These are phyloP conservation scores for Kwoniella shandongensis DNA, from an alignment of 768 basidiomycete genomes.

Conservation along the genomic window DNA sequence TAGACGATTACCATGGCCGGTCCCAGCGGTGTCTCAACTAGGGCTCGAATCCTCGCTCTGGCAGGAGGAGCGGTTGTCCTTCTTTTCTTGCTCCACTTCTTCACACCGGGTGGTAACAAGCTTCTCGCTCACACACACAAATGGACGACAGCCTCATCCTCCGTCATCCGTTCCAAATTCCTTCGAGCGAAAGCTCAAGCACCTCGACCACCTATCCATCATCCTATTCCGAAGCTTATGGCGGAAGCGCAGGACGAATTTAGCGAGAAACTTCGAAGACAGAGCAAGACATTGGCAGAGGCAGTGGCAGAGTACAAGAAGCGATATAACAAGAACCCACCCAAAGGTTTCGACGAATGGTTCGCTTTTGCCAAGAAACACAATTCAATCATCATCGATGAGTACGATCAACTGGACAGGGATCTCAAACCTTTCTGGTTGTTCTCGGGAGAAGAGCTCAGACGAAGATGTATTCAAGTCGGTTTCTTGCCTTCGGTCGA, in stretches of 20 bases:
- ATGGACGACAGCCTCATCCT: constrained; percentile 48
- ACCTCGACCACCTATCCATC: constrained; percentile 46
- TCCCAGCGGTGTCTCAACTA: constrained; percentile 23
- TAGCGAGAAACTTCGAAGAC: constrained; percentile 43
- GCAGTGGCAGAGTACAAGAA: constrained; percentile 51
- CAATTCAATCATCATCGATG: constrained; percentile 77
- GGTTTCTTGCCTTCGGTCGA: constrained; percentile 80
- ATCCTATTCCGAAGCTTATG: constrained; percentile 54
- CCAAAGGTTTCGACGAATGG: constrained; percentile 54
- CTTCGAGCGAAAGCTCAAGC: constrained; percentile 40
- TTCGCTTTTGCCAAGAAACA: constrained; percentile 71
- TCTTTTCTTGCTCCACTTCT: constrained; percentile 39
- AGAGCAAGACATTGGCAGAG: constrained; percentile 47
- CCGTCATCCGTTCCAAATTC: constrained; percentile 47
- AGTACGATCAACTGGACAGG: constrained; percentile 71
- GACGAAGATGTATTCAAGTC: constrained; percentile 64
- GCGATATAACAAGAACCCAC: constrained; percentile 48
- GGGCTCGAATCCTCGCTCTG: constrained; percentile 26
- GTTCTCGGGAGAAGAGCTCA: constrained; percentile 69
- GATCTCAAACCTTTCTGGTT: constrained; percentile 86
- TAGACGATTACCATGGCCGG: constrained; percentile 7
- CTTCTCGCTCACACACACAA: constrained; percentile 38
- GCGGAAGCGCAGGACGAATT: constrained; percentile 45
- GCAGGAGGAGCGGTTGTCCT: constrained; percentile 24
- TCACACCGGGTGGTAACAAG: constrained; percentile 26